A percentile compares a stretch with the other conserved stretches of the same genome.
Conservation (phyloP, 306 rosid genomes). For the Fragaria iinumae region DNA sequence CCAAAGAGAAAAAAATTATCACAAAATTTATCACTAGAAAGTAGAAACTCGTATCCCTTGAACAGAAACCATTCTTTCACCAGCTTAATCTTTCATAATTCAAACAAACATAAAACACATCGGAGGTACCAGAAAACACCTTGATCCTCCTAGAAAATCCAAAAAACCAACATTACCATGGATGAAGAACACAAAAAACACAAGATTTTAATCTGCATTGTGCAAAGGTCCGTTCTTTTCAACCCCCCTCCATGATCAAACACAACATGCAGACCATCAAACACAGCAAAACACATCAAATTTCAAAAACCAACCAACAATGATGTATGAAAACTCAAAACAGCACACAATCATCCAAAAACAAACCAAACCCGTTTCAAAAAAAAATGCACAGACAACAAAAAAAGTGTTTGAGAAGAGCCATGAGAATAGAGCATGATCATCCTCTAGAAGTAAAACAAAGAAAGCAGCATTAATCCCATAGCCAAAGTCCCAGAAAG, state of each 20-base stretch:
- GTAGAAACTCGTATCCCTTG: constrained; percentile 1
- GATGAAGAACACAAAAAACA: constrained; percentile 20
- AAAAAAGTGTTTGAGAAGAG: neutral
- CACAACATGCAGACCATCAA: constrained; percentile 41
- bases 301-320: constrained; percentile 12
- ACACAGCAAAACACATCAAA: constrained; percentile 13
- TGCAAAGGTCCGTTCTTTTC: constrained; percentile 16
- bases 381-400: neutral
- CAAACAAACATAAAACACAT: neutral
- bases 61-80: neutral
- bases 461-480: constrained; percentile 12
- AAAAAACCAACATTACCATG: constrained; percentile 2
- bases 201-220: constrained; percentile 49
- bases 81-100: constrained; percentile 2
- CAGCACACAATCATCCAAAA: constrained; percentile 5
- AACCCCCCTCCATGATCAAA: constrained; percentile 34
- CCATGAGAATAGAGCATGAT: constrained; percentile 9
- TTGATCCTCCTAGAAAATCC: neutral
- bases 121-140: neutral
- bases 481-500: neutral
- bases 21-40: neutral
- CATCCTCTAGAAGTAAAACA: neutral
- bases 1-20: neutral
- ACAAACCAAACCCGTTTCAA: neutral
- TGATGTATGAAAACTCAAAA: neutral